Evolutionary conservation across 768 basidiomycete species (phyloP), one percentile per base, ranked within the genome.

Genomic region (Piloderma croceum): DNA sequence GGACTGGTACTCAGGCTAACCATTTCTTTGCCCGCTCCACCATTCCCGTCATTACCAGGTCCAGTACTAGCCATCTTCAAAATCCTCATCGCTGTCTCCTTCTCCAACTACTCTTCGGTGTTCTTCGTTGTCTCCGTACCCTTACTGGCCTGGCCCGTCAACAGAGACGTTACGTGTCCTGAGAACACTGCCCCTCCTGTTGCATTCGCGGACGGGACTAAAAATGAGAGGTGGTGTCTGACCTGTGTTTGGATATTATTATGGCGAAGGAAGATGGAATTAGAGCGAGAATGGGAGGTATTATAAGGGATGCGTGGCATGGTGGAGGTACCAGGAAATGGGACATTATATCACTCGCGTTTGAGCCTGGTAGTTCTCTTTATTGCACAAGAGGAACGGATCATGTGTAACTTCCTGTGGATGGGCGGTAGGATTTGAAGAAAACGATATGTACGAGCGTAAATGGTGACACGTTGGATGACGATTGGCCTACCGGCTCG

Each of bases 91-190:
- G 86, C 73, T 7, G 84, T 68, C 53, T 83, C 81, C 47, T 76
- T 74, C 56, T 84, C 83, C n/a, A 85, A 65, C 46, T 74, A 69
- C 31, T 76, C 76, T 50, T 87, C 81, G 0, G 76, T 79, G 34
- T 75, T 74, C 59, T 86, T 84, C 60, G 85, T 65, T 4, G 71
- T 73, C 56, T 84, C 79, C 1, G 76, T 86, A 0, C 76, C 73
- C 51, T 84, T 83, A 42, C 75, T 79, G 6, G 87, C 87, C 38
- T 83, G 78, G 1, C 89, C 63, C 17, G 77, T 79, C n/a, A 85
- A 61, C 0, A 72, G 69, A 10, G 77, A 81, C 18, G 77, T 78
- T 21, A 76, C 60, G 39, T 84, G 81, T 1, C n/a, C n/a, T n/a
- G n/a, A n/a, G n/a, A n/a, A n/a, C n/a, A n/a, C n/a, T n/a, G n/a